phyloP scores from a whole-genome alignment of 2,329 filamentous ascomycete species.

The Aspergillus texensis region DNA sequence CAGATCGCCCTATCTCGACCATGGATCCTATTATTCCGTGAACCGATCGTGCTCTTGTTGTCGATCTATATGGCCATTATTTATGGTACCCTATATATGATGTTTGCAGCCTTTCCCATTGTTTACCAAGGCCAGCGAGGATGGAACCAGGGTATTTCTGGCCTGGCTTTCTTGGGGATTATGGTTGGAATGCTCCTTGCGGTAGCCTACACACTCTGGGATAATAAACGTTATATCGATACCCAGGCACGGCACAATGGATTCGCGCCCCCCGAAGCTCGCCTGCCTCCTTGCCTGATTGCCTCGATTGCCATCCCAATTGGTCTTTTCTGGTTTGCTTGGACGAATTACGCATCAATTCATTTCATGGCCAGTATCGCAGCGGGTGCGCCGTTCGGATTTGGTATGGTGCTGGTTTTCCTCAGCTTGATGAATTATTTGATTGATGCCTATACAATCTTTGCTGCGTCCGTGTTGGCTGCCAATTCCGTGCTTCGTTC shows the following conservation, averaged over 20 bases:
- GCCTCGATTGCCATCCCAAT: slow-evolving; percentile 17
- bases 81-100: slow-evolving; percentile 52
- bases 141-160: slow-evolving; percentile 46
- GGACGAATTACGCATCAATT: slow-evolving; percentile 18
- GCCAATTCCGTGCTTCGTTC: slow-evolving; percentile 29
- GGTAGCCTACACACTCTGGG: slow-evolving; percentile 37
- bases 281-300: slow-evolving; percentile 20
- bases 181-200: slow-evolving; percentile 38
- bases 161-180: slow-evolving; percentile 50
- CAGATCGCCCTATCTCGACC: slow-evolving; percentile 50
- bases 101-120: slow-evolving; percentile 53
- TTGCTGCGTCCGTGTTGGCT: slow-evolving; percentile 19
- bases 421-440: slow-evolving; percentile 21
- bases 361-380: slow-evolving; percentile 19
- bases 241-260: slow-evolving; percentile 10
- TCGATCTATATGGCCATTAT: slow-evolving; percentile 50
- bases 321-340: slow-evolving; percentile 24
- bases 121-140: slow-evolving; percentile 46
- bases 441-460: slow-evolving; percentile 21
- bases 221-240: slow-evolving; percentile 28
- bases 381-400: slow-evolving; percentile 19
- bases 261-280: slow-evolving; percentile 19
- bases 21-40: slow-evolving; percentile 46
- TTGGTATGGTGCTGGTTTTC: slow-evolving; percentile 24
- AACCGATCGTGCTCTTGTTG: slow-evolving; percentile 51